A percentile compares a stretch with the other conserved stretches of the same genome.
Conservation (phyloP, 805 yeast species). For the Pichia paraexigua region DNA sequence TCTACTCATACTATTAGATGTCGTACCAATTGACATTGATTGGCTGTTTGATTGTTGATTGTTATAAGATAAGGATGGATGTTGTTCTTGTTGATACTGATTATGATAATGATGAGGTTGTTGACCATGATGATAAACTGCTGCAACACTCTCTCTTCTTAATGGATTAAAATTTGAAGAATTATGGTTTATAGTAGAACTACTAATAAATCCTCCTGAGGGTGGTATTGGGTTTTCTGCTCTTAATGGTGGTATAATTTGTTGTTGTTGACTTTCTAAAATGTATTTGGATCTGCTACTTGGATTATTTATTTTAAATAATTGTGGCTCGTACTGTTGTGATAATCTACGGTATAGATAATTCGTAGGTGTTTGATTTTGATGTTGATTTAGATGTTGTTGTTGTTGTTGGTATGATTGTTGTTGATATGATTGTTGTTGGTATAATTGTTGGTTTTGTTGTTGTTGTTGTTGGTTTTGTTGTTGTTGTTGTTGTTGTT, state of each 20-base stretch:
- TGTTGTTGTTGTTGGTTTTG: neutral
- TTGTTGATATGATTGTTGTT: neutral
- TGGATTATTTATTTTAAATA: neutral
- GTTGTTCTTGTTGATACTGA: neutral
- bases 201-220: neutral
- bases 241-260: slow-evolving; percentile 28
- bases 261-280: slow-evolving; percentile 13
- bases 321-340: slow-evolving; percentile 1
- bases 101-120: neutral
- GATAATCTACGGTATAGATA: neutral
- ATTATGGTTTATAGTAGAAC: neutral
- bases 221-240: slow-evolving; percentile 25
- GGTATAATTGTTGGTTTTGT: neutral
- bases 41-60: neutral
- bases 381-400: neutral
- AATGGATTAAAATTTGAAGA: slow-evolving; percentile 3
- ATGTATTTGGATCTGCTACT: neutral
- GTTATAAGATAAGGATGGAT: neutral
- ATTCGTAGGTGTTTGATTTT: neutral
- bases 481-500: no score
- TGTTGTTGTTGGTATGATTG: slow-evolving; percentile 8
- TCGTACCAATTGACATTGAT: neutral
- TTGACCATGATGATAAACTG: slow-evolving; percentile 14
- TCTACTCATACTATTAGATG: neutral
- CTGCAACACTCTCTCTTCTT: slow-evolving; percentile 28